Base-by-base conservation (phyloP, 1,139 yeast genomes). In the Candida freyschussii region DNA sequence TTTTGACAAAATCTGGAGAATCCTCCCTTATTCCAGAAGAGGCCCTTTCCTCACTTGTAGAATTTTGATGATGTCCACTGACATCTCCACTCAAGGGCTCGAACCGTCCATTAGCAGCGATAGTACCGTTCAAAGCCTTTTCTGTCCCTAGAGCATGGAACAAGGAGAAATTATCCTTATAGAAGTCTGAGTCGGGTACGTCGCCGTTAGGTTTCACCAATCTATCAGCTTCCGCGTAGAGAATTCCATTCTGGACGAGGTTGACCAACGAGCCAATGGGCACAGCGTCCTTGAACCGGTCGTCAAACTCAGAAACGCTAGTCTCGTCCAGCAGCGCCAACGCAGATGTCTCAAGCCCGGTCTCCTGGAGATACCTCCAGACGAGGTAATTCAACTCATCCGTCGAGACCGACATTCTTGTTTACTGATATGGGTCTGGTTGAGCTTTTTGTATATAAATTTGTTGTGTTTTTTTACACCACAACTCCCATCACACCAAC, bases 311-410 rank as follows among this genome's bases (percentile, higher is more conserved):
- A 44, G 73, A 69, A 13, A 85, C 79, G 17, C 70, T 62, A 3
- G 91, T 65, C 48, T 85, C 91, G 46, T 82, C 80, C 43, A 83
- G 86, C 28, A 91, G 61, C 0, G 96, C 94, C 52, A 72, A 78
- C 0, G 96, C 91, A 2, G 94, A 69, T 22, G 85, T 67, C 36
- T 83, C 93, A 37, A 54, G 59, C 30, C 96, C 96, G 7, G 85
- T 70, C 56, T 91, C 98, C 55, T 86, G 95, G 27, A 89, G 68
- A 55, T 91, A 91, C 46, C 97, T 65, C 96, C 96, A 91, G 40
- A 91, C 75, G 52, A 91, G 69, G 56, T 91, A 89, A 65, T 91
- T 91, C 39, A 91, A 70, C 61, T 89, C 95, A 39, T 73, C 77
- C 42, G 94, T 81, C 6, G 94, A 74, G 34, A 91, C 65, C 21